Conservation (phyloP, 1,284 basidiomycete genomes). For the Ceratobasidium papillatum region DNA sequence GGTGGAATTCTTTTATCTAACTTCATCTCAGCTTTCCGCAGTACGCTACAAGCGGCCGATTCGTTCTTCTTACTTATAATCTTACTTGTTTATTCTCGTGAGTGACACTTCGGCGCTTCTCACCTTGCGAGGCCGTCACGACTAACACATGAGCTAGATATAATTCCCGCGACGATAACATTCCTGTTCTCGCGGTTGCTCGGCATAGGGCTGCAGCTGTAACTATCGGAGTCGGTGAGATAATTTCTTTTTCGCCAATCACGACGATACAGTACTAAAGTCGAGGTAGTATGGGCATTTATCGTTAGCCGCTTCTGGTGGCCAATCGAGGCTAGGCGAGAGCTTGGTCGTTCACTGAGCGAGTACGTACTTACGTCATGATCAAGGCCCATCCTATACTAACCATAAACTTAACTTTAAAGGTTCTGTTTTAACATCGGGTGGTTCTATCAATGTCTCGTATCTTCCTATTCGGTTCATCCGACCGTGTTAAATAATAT, state of each 20-base stretch:
- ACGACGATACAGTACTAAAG: neutral
- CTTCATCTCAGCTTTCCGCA: constrained; percentile 57
- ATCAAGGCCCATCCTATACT: neutral
- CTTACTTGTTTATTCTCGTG: constrained; percentile 88
- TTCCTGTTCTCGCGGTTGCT: constrained; percentile 78
- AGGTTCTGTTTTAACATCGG: constrained; percentile 85
- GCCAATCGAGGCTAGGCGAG: constrained; percentile 91
- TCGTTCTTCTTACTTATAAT: constrained; percentile 91
- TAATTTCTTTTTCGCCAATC: no score
- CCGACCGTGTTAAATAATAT: constrained; percentile 35
- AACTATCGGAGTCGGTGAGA: constrained; percentile 67
- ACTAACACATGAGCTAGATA: constrained; percentile 63
- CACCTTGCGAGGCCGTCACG: neutral
- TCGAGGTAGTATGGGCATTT: constrained; percentile 77
- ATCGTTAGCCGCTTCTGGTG: constrained; percentile 91
- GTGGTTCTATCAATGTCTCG: constrained; percentile 84
- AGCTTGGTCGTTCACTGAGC: constrained; percentile 83
- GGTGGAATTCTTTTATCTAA: neutral
- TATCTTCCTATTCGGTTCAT: constrained; percentile 71
- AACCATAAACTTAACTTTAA: constrained; percentile 1
- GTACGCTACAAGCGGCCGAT: constrained; percentile 82
- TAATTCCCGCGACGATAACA: constrained; percentile 76
- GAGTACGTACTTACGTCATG: constrained; percentile 65
- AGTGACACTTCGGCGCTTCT: constrained; percentile 48
- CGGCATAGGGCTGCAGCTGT: constrained; percentile 82